These are phyloP conservation scores for Neurospora tetraspora DNA, from an alignment of 495 filamentous ascomycete species.

Conservation along the genomic window DNA sequence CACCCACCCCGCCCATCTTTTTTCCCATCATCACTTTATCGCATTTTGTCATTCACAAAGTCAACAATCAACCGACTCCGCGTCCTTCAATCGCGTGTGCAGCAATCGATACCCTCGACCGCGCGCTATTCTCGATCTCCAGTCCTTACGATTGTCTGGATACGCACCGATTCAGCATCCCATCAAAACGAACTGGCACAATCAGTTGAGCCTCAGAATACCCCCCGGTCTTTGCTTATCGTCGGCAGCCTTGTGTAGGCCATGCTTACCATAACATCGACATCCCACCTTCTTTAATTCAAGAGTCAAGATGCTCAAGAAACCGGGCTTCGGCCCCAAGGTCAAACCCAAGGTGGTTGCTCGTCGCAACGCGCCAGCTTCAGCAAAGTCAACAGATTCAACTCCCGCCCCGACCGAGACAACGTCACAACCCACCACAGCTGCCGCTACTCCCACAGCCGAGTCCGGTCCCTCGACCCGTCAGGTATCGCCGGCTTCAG, in stretches of 20 bases:
- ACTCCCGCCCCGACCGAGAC: neutral
- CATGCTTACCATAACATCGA: neutral
- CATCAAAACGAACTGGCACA: neutral
- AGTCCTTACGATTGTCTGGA: neutral
- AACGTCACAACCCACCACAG: neutral
- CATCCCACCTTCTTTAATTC: neutral
- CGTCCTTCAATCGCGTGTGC: neutral
- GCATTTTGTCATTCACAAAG: neutral
- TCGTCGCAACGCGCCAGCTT: conserved; percentile 1
- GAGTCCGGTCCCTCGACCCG: neutral
- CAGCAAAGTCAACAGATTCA: neutral
- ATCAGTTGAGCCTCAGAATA: neutral
- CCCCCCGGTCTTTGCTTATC: neutral
- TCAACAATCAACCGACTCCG: neutral
- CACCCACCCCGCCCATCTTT: neutral
- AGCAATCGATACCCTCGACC: neutral
- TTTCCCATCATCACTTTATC: neutral
- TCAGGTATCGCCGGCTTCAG: neutral
- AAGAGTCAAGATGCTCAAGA: conserved; percentile 35
- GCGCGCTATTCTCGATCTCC: neutral
- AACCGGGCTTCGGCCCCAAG: conserved; percentile 36
- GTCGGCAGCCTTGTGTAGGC: neutral
- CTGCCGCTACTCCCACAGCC: neutral
- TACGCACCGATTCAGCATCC: neutral
- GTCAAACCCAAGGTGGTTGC: conserved; percentile 7